phyloP scores from a whole-genome alignment of 192 early-diverging fungal species.

The Podila epigama region DNA sequence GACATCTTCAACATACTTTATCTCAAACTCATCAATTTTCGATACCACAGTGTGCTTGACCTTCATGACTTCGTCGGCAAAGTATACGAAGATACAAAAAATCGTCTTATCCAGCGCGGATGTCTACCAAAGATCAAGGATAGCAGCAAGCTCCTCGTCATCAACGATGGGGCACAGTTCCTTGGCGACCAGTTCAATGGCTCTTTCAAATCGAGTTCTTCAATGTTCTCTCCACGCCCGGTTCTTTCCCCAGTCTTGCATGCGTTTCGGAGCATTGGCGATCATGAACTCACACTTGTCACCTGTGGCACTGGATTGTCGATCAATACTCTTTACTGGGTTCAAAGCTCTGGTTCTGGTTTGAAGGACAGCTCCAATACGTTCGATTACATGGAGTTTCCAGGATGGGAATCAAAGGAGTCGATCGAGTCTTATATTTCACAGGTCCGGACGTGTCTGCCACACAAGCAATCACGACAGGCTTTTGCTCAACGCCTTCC shows the following conservation, averaged over 20 bases:
- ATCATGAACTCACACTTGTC: not conserved
- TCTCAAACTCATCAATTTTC: not conserved
- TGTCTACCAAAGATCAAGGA: constrained; percentile 2
- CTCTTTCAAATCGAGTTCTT: constrained; percentile 1
- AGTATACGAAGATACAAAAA: not conserved
- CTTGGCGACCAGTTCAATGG: constrained; percentile 5
- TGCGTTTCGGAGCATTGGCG: constrained; percentile 5
- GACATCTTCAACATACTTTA: not conserved
- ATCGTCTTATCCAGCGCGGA: not conserved
- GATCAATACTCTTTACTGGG: constrained; percentile 10
- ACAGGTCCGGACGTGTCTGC: no score
- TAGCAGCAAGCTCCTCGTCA: not conserved
- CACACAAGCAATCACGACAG: no score
- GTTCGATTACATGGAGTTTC: constrained; percentile 1
- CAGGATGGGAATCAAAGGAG: not conserved
- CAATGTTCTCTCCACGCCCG: not conserved
- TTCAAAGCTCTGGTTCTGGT: not conserved
- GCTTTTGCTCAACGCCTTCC: no score
- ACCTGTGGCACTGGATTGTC: constrained; percentile 7
- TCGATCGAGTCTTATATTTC: not conserved
- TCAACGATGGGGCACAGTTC: constrained; percentile 22
- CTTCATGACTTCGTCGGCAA: not conserved
- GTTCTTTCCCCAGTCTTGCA: constrained; percentile 15
- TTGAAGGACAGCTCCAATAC: not conserved
- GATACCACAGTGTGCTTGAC: not conserved